Percentiles rank a stretch among this genome's conserved stretches.
These are phyloP conservation scores for Acephala macrosclerotiorum DNA, from an alignment of 2,329 filamentous ascomycete genomes.

Conservation along the genomic window DNA sequence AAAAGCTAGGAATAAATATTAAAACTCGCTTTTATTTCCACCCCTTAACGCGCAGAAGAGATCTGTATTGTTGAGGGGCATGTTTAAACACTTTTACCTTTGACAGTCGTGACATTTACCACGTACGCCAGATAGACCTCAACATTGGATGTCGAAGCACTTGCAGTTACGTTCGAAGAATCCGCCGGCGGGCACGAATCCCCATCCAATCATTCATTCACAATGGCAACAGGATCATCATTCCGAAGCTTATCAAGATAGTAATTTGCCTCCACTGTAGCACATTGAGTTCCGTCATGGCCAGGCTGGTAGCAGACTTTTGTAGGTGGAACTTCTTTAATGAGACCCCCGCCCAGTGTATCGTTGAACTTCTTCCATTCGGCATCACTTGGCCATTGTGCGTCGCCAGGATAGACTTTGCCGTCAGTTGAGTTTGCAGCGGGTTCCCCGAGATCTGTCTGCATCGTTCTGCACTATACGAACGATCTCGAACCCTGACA, in stretches of 20 bases:
- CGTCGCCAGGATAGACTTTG: constrained; percentile 27
- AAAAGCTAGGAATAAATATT: too few relatives aligned
- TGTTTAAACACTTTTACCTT: too few relatives aligned
- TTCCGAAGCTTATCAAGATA: constrained; percentile 29
- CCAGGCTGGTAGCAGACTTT: constrained; percentile 49
- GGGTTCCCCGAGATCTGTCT: constrained; percentile 4
- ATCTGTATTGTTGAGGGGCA: constrained; percentile 39
- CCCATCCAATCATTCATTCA: constrained; percentile 53
- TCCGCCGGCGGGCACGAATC: constrained; percentile 16
- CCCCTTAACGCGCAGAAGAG: constrained; percentile 31
- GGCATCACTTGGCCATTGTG: constrained; percentile 54
- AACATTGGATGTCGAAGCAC: constrained; percentile 29
- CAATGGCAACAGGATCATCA: constrained; percentile 52
- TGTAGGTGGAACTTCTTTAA: constrained; percentile 52
- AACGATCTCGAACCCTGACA: background rate
- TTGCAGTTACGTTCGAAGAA: background rate
- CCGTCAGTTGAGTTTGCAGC: constrained; percentile 8
- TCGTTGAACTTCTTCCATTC: constrained; percentile 56
- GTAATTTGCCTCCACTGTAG: constrained; percentile 32
- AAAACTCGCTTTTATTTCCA: constrained; percentile 36
- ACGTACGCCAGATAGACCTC: constrained; percentile 44
- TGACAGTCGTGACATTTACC: constrained; percentile 43
- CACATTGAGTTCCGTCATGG: constrained; percentile 39
- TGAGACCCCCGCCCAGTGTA: constrained; percentile 50
- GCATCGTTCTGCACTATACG: background rate